A percentile compares a stretch with the other conserved stretches of the same genome.
Conservation (phyloP, 2,329 filamentous ascomycete genomes). For the Epichloe typhina region DNA sequence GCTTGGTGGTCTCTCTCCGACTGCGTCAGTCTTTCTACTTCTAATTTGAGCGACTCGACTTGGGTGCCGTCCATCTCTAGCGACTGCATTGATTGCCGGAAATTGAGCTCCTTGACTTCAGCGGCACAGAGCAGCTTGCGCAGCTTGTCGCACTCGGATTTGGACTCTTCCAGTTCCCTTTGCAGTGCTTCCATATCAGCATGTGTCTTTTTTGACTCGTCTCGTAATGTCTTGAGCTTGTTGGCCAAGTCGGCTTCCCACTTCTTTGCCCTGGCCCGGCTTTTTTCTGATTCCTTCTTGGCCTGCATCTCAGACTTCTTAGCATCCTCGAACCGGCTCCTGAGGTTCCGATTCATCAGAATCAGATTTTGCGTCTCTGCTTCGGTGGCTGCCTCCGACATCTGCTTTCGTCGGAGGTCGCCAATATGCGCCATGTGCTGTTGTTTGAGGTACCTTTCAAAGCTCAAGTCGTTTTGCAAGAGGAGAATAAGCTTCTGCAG, state of each 20-base stretch:
- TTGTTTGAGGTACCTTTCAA: constrained; percentile 72
- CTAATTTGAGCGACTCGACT: constrained; percentile 42
- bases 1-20: constrained; percentile 51
- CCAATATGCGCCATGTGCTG: constrained; percentile 75
- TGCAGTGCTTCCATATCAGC: constrained; percentile 42
- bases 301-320: constrained; percentile 57
- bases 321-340: constrained; percentile 58
- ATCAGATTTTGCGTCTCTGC: constrained; percentile 73
- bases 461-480: constrained; percentile 67
- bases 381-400: constrained; percentile 65
- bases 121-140: constrained; percentile 52
- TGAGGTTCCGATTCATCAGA: constrained; percentile 61
- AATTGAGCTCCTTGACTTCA: constrained; percentile 53
- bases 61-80: constrained; percentile 49
- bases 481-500: constrained; percentile 64
- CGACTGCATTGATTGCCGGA: constrained; percentile 50
- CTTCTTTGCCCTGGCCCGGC: constrained; percentile 60
- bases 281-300: constrained; percentile 59
- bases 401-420: constrained; percentile 59
- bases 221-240: constrained; percentile 52
- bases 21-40: constrained; percentile 47
- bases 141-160: constrained; percentile 50
- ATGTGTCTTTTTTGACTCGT: constrained; percentile 56
- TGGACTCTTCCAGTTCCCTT: constrained; percentile 43
- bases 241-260: constrained; percentile 59